Base-by-base conservation (phyloP, 2,329 filamentous ascomycete genomes). In the Fusarium sp. region DNA sequence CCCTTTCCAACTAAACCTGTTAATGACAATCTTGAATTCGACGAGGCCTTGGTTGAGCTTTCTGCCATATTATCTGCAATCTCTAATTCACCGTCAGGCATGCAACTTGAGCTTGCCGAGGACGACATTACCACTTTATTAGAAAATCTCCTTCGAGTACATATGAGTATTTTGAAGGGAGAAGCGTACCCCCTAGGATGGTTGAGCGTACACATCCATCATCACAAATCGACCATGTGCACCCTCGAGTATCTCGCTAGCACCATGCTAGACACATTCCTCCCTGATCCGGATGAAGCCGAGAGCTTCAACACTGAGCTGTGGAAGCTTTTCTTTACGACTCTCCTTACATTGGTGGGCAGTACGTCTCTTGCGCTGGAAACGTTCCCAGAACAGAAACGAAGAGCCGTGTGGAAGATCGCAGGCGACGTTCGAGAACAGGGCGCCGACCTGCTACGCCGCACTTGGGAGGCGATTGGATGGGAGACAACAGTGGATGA, bases 361-460 rank as follows among this genome's bases (percentile, higher is more conserved):
- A 97, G 93, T 70, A 88, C 93, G 32, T 91, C 90, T 0, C 83
- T 99, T 17, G 93, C 95, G 0, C 83, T 99, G 33, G 95, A 99
- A 73, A 97, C 93, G 0, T 98, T 97, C 72, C 93, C 95, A 0
- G 96, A 99, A 74, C 95, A 99, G 77, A 99, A 98, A 78, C 84
- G 95, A 41, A 83, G 95, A 51, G 94, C 95, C 1, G 94, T 98
- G 2, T 99, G 96, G 95, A 99, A 98, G 78, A 97, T 99, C 72
- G 95, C 94, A 4, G 95, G 95, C 6, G 96, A 99, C 76, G 92
- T 99, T 46, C 86, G 95, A 52, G 93, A 98, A 74, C 85, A 92
- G 64, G 95, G 96, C 14, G 94, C 95, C 4, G 91, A 94, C 46
- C 81, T 99, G 9, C 80, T 99, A 31, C 87, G 90, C 58, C 85